Conservation (phyloP, 495 filamentous ascomycete genomes). For the Neurospora sp. region DNA sequence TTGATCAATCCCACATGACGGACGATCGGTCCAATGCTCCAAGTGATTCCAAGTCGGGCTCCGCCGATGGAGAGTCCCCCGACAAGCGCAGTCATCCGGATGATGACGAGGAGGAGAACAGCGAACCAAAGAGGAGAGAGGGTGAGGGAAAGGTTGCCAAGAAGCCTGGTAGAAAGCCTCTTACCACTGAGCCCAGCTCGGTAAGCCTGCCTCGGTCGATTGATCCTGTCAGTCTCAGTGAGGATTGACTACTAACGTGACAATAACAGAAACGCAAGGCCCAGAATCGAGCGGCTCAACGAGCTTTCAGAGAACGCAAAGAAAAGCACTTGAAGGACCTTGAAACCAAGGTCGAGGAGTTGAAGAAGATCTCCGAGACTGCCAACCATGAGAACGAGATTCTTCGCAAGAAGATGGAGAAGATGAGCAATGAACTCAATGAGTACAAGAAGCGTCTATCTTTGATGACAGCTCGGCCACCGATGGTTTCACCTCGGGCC, state of each 20-base stretch:
- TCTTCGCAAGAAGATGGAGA: constrained; percentile 76
- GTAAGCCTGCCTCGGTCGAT: constrained; percentile 44
- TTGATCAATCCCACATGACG: constrained; percentile 61
- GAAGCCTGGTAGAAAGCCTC: constrained; percentile 92
- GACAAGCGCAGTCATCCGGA: constrained; percentile 77
- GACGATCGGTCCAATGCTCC: constrained; percentile 57
- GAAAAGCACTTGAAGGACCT: constrained; percentile 95
- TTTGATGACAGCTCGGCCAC: constrained; percentile 34
- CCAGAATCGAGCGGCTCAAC: constrained; percentile 92
- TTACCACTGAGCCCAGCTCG: constrained; percentile 91
- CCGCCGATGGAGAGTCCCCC: constrained; percentile 55
- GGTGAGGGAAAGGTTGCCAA: constrained; percentile 68
- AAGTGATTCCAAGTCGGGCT: constrained; percentile 38
- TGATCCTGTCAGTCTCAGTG: not conserved
- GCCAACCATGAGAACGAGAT: constrained; percentile 79
- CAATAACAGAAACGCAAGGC: constrained; percentile 83
- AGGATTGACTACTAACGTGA: constrained; percentile 32
- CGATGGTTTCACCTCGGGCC: constrained; percentile 8
- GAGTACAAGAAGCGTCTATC: constrained; percentile 85
- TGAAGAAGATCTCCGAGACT: constrained; percentile 78
- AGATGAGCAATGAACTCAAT: constrained; percentile 71
- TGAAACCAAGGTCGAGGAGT: constrained; percentile 84
- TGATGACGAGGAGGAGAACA: constrained; percentile 51
- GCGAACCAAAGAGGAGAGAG: constrained; percentile 70
- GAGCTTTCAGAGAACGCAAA: constrained; percentile 95